phyloP scores from a whole-genome alignment of 768 basidiomycete genomes.

The Scleroderma citrinum region DNA sequence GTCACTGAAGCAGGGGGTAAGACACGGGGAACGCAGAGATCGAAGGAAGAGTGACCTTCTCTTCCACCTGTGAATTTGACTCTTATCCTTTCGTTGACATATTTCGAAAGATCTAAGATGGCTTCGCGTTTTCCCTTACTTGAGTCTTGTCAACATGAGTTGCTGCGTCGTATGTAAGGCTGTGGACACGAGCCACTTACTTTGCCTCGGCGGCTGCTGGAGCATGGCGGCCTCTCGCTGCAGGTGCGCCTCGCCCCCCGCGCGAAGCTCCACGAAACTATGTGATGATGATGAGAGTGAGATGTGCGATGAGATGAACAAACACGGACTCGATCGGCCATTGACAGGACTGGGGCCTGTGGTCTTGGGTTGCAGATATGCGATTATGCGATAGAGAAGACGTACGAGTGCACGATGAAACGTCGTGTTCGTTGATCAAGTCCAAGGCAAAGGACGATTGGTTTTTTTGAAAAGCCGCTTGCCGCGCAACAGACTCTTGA shows the following conservation, averaged over 20 bases:
- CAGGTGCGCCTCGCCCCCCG: constrained; percentile 43
- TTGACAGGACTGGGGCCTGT: constrained; percentile 1
- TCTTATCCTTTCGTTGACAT: constrained; percentile 84
- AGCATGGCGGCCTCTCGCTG: constrained; percentile 15
- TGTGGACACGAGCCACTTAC: constrained; percentile 15
- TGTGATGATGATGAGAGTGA: constrained; percentile 24
- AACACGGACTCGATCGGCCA: constrained; percentile 29
- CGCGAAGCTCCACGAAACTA: constrained; percentile 57
- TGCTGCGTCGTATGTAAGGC: background rate
- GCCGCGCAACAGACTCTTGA: constrained; percentile 21
- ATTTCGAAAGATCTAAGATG: constrained; percentile 92
- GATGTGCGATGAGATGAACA: constrained; percentile 1
- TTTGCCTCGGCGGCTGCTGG: constrained; percentile 16
- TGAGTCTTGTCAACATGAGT: constrained; percentile 26
- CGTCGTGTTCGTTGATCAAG: background rate
- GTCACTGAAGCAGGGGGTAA: constrained; percentile 51
- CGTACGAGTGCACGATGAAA: background rate
- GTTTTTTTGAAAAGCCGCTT: constrained; percentile 32
- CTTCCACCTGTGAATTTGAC: constrained; percentile 98
- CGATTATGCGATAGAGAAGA: background rate
- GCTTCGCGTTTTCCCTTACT: constrained; percentile 69
- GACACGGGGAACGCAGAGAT: background rate
- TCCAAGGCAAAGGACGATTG: background rate
- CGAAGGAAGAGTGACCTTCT: constrained; percentile 58
- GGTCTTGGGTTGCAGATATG: background rate